Evolutionary conservation across 495 filamentous ascomycete genomes (phyloP), one percentile per base, ranked within the genome.

Genomic region (Penicillium paradoxum): DNA sequence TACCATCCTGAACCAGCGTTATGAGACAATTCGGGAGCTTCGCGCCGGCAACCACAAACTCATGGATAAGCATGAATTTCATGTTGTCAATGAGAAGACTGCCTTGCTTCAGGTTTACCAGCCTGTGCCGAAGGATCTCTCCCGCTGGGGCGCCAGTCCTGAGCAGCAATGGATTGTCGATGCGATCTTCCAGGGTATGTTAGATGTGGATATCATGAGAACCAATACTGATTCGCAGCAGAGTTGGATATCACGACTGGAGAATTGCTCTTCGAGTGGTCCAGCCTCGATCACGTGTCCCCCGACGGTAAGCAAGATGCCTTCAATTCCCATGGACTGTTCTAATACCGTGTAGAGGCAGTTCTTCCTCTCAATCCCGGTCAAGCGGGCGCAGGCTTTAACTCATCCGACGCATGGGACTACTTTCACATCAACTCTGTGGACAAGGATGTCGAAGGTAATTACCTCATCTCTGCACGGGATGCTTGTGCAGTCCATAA

Each of bases 401-500:
- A 67, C 53, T 71, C 68, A n/a, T 69, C 68, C 0, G 68, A 71
- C 45, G 67, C 74, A 4, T 77, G 61, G 54, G 71, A 76, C 51
- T 76, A 64, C 29, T 76, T 75, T 57, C 67, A 69, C 39, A 67
- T 70, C 51, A 72, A 68, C 49, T 70, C 63, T 18, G 67, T 70
- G 37, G 67, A 72, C 56, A 72, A 72, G 49, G 66, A 69, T 44
- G 37, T 43, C 13, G 55, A 62, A 6, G 78, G 79, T 7, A 73
- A 80, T 63, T 83, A 81, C 52, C 62, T 83, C 6, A 74, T 83
- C 46, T 83, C 79, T 0, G 76, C 77, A 2, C 77, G 80, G 4
- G 73, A 83, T 58, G 71, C 73, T 19, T 76, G 74, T 53, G 67
- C 77, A 17, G 70, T 83, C 10, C 76, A 77, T 62, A 79, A 79